These are phyloP conservation scores for Podospora bellae-mahoneyi DNA, from an alignment of 495 filamentous ascomycete species.

Conservation along the genomic window DNA sequence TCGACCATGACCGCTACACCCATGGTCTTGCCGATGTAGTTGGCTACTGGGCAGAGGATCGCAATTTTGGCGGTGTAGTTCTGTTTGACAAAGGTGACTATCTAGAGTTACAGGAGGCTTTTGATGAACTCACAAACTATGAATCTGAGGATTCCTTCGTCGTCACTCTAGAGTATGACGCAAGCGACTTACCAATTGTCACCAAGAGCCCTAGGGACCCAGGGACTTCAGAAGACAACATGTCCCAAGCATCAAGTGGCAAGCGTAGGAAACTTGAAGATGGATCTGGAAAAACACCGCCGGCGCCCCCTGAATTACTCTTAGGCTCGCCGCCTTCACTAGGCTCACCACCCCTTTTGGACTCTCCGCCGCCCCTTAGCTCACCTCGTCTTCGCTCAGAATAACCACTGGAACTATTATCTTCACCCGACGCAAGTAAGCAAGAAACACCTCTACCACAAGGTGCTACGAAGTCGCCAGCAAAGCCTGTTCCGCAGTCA, in stretches of 20 bases:
- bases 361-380: not conserved
- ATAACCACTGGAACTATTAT: not conserved
- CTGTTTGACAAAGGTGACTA: slow-evolving; percentile 9
- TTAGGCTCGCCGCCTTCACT: not conserved
- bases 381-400: not conserved
- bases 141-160: not conserved
- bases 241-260: not conserved
- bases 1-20: slow-evolving; percentile 11
- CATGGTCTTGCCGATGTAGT: slow-evolving; percentile 12
- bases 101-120: slow-evolving; percentile 3
- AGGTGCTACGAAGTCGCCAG: not conserved
- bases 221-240: not conserved
- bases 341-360: not conserved
- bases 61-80: slow-evolving; percentile 9
- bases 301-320: not conserved
- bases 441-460: not conserved
- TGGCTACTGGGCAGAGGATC: slow-evolving; percentile 17
- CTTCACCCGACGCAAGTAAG: not conserved
- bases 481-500: no score
- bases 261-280: not conserved
- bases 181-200: not conserved
- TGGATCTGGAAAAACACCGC: not conserved
- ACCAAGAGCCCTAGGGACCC: not conserved
- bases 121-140: not conserved
- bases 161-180: not conserved